Percentiles rank a stretch among this genome's conserved stretches.
These are phyloP conservation scores for Amoebophrya sp. DNA, from an alignment of 169 alveolate genomes.

Conservation along the genomic window DNA sequence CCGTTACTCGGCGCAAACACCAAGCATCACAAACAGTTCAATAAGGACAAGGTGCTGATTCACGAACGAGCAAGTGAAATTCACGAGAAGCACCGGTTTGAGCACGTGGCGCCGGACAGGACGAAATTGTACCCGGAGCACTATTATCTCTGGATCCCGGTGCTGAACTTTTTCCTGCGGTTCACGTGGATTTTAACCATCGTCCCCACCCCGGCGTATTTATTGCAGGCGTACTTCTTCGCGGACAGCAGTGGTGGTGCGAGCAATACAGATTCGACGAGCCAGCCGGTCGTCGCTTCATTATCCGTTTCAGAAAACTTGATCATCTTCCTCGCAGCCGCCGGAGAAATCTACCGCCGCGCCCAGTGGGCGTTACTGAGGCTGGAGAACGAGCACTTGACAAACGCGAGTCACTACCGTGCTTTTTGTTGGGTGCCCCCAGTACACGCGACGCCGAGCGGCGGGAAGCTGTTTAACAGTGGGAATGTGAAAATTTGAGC, in stretches of 20 bases:
- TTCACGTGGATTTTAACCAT: neutral
- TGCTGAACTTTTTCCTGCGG: neutral
- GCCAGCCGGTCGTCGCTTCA: too few species aligned
- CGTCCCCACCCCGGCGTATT: neutral
- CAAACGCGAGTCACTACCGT: constrained; percentile 67
- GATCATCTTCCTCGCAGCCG: neutral
- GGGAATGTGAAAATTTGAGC: too few species aligned
- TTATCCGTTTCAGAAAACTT: too few species aligned
- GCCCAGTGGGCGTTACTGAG: constrained; percentile 68
- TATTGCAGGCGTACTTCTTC: too few species aligned
- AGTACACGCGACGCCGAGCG: too few species aligned
- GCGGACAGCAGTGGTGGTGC: neutral
- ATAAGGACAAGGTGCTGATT: too few species aligned
- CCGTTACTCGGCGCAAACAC: too few species aligned
- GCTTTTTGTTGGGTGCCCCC: constrained; percentile 65
- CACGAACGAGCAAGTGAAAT: too few species aligned
- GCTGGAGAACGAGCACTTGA: constrained; percentile 70
- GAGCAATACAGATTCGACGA: too few species aligned
- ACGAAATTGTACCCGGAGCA: neutral
- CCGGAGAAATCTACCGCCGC: neutral
- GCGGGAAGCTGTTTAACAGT: too few species aligned
- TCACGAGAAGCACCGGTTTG: neutral
- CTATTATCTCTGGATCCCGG: neutral
- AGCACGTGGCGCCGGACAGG: neutral
- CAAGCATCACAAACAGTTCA: too few species aligned